phyloP scores from a whole-genome alignment of 2,329 filamentous ascomycete species.

The Raffaelea ambrosiae region DNA sequence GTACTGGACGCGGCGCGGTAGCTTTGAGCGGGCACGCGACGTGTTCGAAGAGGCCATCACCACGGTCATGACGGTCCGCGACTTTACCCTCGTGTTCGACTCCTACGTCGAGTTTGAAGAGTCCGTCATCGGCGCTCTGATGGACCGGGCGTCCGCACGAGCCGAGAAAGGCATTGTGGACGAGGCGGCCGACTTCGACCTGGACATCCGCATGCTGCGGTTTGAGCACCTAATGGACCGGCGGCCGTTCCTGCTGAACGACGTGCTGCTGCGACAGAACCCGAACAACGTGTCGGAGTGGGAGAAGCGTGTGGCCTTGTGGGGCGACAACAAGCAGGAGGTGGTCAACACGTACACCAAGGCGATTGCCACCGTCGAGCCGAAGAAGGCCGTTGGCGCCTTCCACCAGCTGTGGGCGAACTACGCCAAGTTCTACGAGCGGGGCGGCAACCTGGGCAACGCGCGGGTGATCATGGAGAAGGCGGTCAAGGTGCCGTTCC shows the following conservation, averaged over 20 bases:
- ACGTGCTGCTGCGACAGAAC: slow-evolving; percentile 90
- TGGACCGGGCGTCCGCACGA: slow-evolving; percentile 75
- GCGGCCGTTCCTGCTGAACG: slow-evolving; percentile 89
- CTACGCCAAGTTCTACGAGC: slow-evolving; percentile 96
- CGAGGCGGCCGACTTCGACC: slow-evolving; percentile 80
- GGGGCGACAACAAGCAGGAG: slow-evolving; percentile 87
- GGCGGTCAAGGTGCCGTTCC: slow-evolving; percentile 95
- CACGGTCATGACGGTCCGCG: slow-evolving; percentile 96
- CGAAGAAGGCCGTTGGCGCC: slow-evolving; percentile 86
- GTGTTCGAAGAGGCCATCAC: slow-evolving; percentile 94
- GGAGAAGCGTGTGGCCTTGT: slow-evolving; percentile 92
- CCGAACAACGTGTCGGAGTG: slow-evolving; percentile 94
- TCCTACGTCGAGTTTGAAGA: slow-evolving; percentile 96
- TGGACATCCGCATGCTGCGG: slow-evolving; percentile 94
- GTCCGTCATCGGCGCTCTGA: slow-evolving; percentile 81
- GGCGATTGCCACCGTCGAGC: slow-evolving; percentile 85
- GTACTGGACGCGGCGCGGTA: slow-evolving; percentile 90
- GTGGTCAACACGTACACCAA: slow-evolving; percentile 91
- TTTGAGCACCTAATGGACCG: slow-evolving; percentile 98
- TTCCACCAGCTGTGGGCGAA: slow-evolving; percentile 95
- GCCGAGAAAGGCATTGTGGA: slow-evolving; percentile 72
- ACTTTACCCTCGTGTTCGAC: slow-evolving; percentile 95
- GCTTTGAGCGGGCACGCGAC: slow-evolving; percentile 87
- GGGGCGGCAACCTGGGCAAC: slow-evolving; percentile 71
- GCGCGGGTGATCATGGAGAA: slow-evolving; percentile 95